A percentile compares a stretch with the other conserved stretches of the same genome.
phyloP scores from a whole-genome alignment of 257 asterid species.

The Solanum paucissectum region DNA sequence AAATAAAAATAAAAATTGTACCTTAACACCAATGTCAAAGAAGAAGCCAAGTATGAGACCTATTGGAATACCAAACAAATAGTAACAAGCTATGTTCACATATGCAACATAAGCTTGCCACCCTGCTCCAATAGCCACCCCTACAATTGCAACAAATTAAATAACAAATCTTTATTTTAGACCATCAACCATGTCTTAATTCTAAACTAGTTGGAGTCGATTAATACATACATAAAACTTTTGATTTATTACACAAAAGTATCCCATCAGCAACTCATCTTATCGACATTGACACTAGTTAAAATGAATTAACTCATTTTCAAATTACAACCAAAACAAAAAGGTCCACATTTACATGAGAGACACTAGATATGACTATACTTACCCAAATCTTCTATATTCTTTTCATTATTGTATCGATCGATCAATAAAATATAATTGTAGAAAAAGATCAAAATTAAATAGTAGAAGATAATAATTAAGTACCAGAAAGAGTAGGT shows the following conservation, averaged over 20 bases:
- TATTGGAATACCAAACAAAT: conserved; percentile 25
- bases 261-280: no score
- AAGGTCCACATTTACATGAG: no score
- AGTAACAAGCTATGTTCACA: conserved; percentile 32
- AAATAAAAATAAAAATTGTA: not conserved
- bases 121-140: conserved; percentile 54
- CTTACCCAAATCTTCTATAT: no score
- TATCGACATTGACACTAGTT: no score
- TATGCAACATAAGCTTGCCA: conserved; percentile 43
- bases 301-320: no score
- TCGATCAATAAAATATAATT: no score
- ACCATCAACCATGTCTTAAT: not conserved
- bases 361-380: no score
- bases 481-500: conserved; percentile 33
- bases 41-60: conserved; percentile 30
- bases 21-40: conserved; percentile 28
- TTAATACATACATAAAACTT: not conserved
- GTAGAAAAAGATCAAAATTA: no score
- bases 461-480: not conserved
- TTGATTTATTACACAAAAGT: no score
- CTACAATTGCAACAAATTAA: conserved; percentile 5
- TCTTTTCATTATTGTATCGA: no score
- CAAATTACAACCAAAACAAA: no score
- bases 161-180: no score
- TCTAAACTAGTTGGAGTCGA: not conserved